Base-by-base conservation (phyloP, 192 early-diverging fungal species). In the Mortierella hygrophila region DNA sequence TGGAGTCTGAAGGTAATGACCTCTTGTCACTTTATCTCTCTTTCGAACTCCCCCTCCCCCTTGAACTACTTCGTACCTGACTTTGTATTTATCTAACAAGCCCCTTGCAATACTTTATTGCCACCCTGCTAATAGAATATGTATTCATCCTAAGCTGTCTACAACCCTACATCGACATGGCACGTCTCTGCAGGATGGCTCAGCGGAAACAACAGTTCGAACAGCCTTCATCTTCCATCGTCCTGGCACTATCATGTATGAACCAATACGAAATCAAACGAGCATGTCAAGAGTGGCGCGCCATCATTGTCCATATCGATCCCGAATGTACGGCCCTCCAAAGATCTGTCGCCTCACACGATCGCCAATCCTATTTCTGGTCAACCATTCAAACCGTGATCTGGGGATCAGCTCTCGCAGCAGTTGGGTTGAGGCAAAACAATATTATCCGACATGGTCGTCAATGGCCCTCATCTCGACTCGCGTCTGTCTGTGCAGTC, bases 281-380 rank as follows among this genome's bases (percentile, higher is more conserved):
- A n/a, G 84, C 84, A 4, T 81, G 79, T 57, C 84, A 78, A 6
- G 84, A 86, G 57, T 86, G 84, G 84, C 77, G 74, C 40, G 79
- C 84, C 10, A 73, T 86, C 32, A 77, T 86, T 52, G 79, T 86
- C 23, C 84, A 86, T 49, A 75, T 86, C 70, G 79, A 86, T 60
- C 84, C 84, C 21, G 84, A 86, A 68, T 86, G 84, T 40, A 80
- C 72, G 35, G 84, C 84, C 26, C 84, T 86, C 6, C 84, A 86
- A 75, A 69, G 49, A n/a, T 44, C 84, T 11, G 72, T 81, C 9
- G 71, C 65, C 2, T 20, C 70, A 5, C 75, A 73, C 38, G 68
- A 86, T 40, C 70, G 74, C 37, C 70, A 68, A 21, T 75, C 40
- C 47, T 74, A 86, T 47, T 18, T 81, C 9, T 86, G 84, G 84